Conservation (phyloP, 202 grass and related monocot species). For the Brachypodium distachyon region DNA sequence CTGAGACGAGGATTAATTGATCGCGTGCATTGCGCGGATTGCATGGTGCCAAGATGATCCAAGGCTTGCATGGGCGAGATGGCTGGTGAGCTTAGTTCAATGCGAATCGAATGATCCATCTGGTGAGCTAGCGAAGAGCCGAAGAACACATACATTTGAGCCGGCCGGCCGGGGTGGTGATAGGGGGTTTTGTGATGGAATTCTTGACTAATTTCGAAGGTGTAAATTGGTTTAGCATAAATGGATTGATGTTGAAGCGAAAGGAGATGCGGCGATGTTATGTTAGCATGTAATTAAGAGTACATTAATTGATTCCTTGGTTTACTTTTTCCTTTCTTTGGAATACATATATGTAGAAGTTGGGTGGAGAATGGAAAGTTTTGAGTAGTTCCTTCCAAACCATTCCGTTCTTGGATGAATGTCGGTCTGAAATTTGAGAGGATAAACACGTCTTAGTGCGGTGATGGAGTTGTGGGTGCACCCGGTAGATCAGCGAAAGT, state of each 20-base stretch:
- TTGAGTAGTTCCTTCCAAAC: no score
- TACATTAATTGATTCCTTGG: neutral
- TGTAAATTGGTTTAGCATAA: slow-evolving; percentile 45
- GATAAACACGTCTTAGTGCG: no score
- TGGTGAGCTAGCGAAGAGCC: no score
- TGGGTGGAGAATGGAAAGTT: no score
- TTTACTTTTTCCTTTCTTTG: neutral
- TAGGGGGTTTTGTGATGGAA: neutral
- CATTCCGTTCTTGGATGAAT: no score
- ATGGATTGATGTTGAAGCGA: neutral
- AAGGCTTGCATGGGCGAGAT: neutral
- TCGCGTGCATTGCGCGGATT: neutral
- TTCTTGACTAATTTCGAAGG: neutral
- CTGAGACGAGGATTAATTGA: neutral
- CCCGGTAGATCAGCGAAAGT: no score
- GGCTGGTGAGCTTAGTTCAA: neutral
- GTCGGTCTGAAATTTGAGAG: no score
- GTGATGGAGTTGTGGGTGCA: no score
- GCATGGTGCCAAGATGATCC: no score
- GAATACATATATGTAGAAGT: neutral
- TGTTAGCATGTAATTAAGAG: slow-evolving; percentile 1
- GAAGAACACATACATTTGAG: neutral
- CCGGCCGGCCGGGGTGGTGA: slow-evolving; percentile 6
- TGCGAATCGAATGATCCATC: neutral
- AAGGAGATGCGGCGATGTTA: neutral